phyloP scores from a whole-genome alignment of 2,329 filamentous ascomycete genomes.

The Ceratocystis papillata region DNA sequence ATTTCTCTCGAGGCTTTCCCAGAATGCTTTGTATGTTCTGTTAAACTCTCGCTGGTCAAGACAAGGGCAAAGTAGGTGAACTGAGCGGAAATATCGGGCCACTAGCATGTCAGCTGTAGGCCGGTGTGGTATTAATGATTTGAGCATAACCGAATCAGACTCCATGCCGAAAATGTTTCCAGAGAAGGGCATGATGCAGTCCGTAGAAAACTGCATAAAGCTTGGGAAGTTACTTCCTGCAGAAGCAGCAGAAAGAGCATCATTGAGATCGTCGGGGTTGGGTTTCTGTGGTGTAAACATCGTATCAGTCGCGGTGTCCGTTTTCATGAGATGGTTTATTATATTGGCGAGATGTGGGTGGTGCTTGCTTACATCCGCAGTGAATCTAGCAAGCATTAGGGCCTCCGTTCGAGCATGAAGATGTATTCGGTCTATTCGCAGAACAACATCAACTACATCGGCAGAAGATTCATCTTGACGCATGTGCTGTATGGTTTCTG shows the following conservation, averaged over 20 bases:
- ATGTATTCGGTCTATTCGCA: slow-evolving; percentile 59
- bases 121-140: slow-evolving; percentile 51
- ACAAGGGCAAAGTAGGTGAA: slow-evolving; percentile 57
- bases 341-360: not conserved
- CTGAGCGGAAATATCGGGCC: slow-evolving; percentile 55
- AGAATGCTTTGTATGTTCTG: slow-evolving; percentile 53
- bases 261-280: not conserved
- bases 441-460: slow-evolving; percentile 60
- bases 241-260: not conserved
- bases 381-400: slow-evolving; percentile 57
- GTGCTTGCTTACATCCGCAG: slow-evolving; percentile 49
- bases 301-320: not conserved
- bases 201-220: slow-evolving; percentile 52
- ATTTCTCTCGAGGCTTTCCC: slow-evolving; percentile 48
- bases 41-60: slow-evolving; percentile 59
- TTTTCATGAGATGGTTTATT: not conserved
- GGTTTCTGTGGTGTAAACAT: slow-evolving; percentile 4
- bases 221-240: slow-evolving; percentile 32
- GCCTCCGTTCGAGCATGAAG: slow-evolving; percentile 67
- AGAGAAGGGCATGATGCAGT: slow-evolving; percentile 58
- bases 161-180: slow-evolving; percentile 53
- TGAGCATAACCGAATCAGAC: slow-evolving; percentile 41
- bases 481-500: slow-evolving; percentile 29
- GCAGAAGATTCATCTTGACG: slow-evolving; percentile 48
- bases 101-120: slow-evolving; percentile 51